phyloP scores from a whole-genome alignment of 1,139 yeast genomes.

The Protomyces arabidopsidicola region DNA sequence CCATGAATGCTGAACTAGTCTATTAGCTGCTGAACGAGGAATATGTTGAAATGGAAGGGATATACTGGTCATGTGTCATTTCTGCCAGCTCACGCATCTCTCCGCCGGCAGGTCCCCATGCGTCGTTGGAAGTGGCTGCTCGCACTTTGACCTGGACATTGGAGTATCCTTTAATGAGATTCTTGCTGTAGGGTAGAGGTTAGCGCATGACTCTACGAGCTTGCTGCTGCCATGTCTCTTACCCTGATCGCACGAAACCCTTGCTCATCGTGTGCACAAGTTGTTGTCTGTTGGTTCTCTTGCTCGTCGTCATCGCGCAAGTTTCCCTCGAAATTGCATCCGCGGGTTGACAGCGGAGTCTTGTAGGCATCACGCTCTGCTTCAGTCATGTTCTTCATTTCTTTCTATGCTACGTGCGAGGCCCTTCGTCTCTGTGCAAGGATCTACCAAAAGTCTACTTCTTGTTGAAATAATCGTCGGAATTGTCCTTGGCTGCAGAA shows the following conservation, averaged over 20 bases:
- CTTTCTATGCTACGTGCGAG: not conserved
- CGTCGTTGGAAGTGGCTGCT: constrained; percentile 88
- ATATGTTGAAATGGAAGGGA: constrained; percentile 18
- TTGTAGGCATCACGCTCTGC: no score
- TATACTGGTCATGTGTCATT: constrained; percentile 58
- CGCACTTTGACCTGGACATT: constrained; percentile 81
- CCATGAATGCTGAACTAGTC: constrained; percentile 62
- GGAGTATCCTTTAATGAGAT: constrained; percentile 48
- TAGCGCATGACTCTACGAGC: not conserved
- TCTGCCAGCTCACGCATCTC: constrained; percentile 83
- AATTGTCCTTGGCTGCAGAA: constrained; percentile 38
- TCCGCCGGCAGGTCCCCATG: constrained; percentile 73
- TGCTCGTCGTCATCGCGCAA: not conserved
- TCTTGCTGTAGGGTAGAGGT: not conserved
- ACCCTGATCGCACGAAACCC: constrained; percentile 24
- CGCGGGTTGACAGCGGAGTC: not conserved
- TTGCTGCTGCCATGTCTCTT: not conserved
- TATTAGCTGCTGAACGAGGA: constrained; percentile 29
- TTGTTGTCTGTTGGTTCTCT: not conserved
- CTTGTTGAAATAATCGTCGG: constrained; percentile 18
- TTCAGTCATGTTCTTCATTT: no score
- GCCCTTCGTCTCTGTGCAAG: not conserved
- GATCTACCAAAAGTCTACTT: not conserved
- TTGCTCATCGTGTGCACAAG: constrained; percentile 3
- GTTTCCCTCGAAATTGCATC: not conserved